Base-by-base conservation (phyloP, 2,329 filamentous ascomycete species). In the Tolypocladium tundrense region DNA sequence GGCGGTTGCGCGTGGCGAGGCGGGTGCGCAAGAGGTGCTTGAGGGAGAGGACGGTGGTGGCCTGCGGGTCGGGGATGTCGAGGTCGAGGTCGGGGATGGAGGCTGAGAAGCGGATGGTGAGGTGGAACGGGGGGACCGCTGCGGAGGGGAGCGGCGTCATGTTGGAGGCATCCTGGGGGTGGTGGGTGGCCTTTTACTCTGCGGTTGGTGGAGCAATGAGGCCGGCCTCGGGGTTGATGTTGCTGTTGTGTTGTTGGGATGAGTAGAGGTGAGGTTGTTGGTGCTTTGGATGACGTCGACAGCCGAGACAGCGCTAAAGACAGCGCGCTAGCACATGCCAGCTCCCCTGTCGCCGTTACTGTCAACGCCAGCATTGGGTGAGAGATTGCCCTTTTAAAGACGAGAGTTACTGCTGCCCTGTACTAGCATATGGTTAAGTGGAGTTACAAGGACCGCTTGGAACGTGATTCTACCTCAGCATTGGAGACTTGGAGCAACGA, bases 71-170 rank as follows among this genome's bases (percentile, higher is more conserved):
- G 54, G 84, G 72, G 67, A 97, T 84, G 66, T 90, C 85, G 60
- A 97, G 82, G 45, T 87, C 82, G 43, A 97, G 82, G 70, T 97
- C 94, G 19, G 91, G 87, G 58, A 93, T 82, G 1, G 90, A 86
- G 60, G 87, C 86, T 56, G 91, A 91, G 81, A 99, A 97, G 72
- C 93, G 91, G 70, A 97, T 87, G 42, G 90, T 93, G 52, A 97
- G 80, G 67, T 88, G 85, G 58, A 96, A 79, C 40, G 79, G 79
- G 24, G 72, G 39, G 37, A 40, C 54, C 14, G 59, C 41, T 19
- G 56, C 48, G 62, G 55, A 19, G n/a, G 53, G 33, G 33, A 8
- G 11, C n/a, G 57, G n/a, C 48, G 59, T 60, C 68, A 70, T 71
- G 61, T 57, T 62, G 60, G 55, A 31, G 60, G 62, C 66, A 70